A percentile compares a stretch with the other conserved stretches of the same genome.
These are phyloP conservation scores for Apiospora aurea DNA, from an alignment of 2,329 filamentous ascomycete species.

Conservation along the genomic window DNA sequence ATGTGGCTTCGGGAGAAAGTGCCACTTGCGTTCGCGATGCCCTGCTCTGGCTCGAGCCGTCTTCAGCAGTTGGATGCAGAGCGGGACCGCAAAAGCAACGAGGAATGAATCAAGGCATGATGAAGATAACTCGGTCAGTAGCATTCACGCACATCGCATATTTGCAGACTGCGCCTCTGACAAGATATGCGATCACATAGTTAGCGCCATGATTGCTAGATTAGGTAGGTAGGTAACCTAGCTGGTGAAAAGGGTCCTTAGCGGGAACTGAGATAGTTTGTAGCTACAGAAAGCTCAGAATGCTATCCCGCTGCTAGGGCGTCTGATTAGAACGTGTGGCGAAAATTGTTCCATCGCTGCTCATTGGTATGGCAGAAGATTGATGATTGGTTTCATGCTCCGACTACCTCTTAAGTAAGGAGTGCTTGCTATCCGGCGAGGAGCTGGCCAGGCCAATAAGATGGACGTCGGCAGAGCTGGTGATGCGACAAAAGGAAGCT, in stretches of 20 bases:
- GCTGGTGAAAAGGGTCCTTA: neutral
- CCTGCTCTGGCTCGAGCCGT: neutral
- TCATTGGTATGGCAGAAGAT: neutral
- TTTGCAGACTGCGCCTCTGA: too few relatives aligned
- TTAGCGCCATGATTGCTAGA: neutral
- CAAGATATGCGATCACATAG: neutral
- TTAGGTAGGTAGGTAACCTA: too few relatives aligned
- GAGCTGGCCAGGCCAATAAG: neutral
- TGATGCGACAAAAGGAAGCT: too few relatives aligned
- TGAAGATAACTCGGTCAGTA: neutral
- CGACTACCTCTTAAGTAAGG: neutral
- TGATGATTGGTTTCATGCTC: neutral
- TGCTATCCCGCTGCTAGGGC: too few relatives aligned
- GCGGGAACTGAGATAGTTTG: too few relatives aligned
- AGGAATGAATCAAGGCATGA: neutral
- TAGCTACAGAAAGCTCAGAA: too few relatives aligned
- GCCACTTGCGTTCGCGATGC: neutral
- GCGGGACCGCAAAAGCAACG: neutral
- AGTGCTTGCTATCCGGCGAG: neutral
- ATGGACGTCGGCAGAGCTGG: neutral
- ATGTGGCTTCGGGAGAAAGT: neutral
- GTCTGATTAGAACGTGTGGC: too few relatives aligned
- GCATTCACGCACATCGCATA: neutral
- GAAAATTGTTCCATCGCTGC: neutral
- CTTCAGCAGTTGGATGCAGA: neutral